These are phyloP conservation scores for Solanum corneliomulleri DNA, from an alignment of 257 asterid genomes.

Conservation along the genomic window DNA sequence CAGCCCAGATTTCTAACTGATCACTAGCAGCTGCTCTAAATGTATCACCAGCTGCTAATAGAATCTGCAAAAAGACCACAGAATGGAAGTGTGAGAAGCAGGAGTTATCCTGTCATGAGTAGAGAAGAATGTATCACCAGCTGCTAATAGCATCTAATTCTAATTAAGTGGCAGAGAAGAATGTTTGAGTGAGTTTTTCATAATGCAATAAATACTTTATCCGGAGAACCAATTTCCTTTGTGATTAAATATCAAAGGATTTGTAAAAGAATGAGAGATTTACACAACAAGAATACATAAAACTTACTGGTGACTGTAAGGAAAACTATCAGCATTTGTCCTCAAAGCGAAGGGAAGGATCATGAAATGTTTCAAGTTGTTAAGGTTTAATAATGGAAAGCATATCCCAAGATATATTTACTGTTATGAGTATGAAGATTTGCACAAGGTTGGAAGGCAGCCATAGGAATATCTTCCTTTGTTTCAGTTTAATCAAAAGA, in stretches of 20 bases:
- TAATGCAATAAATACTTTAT: neutral
- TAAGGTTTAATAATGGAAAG: neutral
- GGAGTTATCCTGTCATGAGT: neutral
- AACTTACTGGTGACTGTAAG: neutral
- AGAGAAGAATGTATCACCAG: neutral
- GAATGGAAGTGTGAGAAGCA: neutral
- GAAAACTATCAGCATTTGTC: neutral
- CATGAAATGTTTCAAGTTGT: neutral
- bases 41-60: constrained; percentile 97
- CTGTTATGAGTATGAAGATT: neutral
- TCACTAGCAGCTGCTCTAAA: constrained; percentile 99
- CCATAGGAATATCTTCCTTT: neutral
- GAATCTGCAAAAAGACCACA: constrained; percentile 30
- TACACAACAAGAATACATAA: neutral
- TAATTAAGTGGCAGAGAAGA: neutral
- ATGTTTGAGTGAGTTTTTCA: neutral
- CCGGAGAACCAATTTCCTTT: neutral
- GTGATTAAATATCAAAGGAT: neutral
- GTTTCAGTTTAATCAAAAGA: neutral
- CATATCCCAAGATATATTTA: neutral
- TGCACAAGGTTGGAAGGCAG: neutral
- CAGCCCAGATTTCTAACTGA: constrained; percentile 94
- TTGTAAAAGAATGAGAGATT: neutral
- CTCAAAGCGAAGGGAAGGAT: neutral
- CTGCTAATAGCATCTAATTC: neutral